A percentile compares a stretch with the other conserved stretches of the same genome.
Conservation (phyloP, 192 early-diverging fungal species). For the Gorgonomyces haynaldii region DNA sequence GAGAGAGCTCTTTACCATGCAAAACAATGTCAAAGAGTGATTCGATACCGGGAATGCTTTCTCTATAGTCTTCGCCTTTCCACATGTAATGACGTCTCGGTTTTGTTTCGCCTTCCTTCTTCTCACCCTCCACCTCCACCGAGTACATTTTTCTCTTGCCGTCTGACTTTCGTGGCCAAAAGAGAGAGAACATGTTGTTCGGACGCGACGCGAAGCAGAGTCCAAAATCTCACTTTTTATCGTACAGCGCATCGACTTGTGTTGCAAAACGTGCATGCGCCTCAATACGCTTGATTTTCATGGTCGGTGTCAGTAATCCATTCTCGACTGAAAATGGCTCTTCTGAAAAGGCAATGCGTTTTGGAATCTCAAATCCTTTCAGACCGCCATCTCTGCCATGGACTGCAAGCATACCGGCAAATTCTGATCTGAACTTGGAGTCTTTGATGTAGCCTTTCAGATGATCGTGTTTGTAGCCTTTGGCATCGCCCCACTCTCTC, state of each 20-base stretch:
- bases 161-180: too few species aligned
- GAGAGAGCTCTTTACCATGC: conserved; percentile 50
- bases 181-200: too few species aligned
- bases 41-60: conserved; percentile 37
- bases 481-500: conserved; percentile 43
- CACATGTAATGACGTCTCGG: too few species aligned
- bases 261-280: conserved; percentile 54
- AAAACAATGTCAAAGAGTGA: conserved; percentile 66
- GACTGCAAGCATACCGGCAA: conserved; percentile 40
- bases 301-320: conserved; percentile 80
- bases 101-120: too few species aligned
- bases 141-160: too few species aligned
- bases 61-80: too few species aligned
- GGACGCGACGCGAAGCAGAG: too few species aligned
- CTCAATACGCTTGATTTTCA: conserved; percentile 81
- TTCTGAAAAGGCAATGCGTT: conserved; percentile 14
- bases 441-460: conserved; percentile 35
- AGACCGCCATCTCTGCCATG: conserved; percentile 44
- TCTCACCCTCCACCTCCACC: too few species aligned
- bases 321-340: conserved; percentile 62
- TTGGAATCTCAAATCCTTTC: conserved; percentile 32
- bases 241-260: conserved; percentile 68
- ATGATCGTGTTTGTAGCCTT: conserved; percentile 16
- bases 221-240: too few species aligned
- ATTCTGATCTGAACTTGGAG: conserved; percentile 26